Percentiles rank a stretch among this genome's conserved stretches.
Evolutionary conservation across 805 yeast species (phyloP).

Genomic region (Nakazawaea molendinolei): DNA sequence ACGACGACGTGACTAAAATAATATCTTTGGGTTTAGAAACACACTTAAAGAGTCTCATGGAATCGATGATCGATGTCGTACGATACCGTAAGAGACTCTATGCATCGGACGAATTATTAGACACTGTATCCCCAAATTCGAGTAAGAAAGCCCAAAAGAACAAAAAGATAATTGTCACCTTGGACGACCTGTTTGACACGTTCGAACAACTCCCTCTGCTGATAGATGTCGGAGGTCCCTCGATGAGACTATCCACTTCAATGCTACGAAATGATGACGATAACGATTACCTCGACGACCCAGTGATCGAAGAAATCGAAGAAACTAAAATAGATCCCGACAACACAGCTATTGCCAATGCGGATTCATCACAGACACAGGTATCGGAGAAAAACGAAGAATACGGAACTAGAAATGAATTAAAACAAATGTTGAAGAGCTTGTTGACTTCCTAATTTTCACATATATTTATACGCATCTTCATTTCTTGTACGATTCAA

Average conservation of each 20-base stretch:
- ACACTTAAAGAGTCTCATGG: constrained; percentile 69
- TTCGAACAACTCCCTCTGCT: constrained; percentile 59
- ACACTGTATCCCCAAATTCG: constrained; percentile 11
- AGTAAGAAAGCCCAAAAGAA: constrained; percentile 14
- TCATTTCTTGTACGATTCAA: neutral
- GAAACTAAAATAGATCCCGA: no score
- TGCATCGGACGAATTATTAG: constrained; percentile 27
- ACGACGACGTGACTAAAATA: constrained; percentile 71
- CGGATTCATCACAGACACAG: constrained; percentile 3
- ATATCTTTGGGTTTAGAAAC: constrained; percentile 75
- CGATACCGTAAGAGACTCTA: constrained; percentile 49
- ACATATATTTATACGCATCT: neutral
- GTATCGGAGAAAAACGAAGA: constrained; percentile 20
- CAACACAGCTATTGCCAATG: no score
- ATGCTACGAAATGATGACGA: constrained; percentile 52
- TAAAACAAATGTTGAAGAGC: constrained; percentile 67
- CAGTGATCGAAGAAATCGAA: no score
- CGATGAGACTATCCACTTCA: constrained; percentile 39
- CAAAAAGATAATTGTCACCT: constrained; percentile 40
- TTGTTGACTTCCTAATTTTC: constrained; percentile 29
- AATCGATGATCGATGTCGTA: constrained; percentile 66
- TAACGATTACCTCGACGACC: constrained; percentile 14
- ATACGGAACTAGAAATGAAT: constrained; percentile 58
- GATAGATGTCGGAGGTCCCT: constrained; percentile 62
- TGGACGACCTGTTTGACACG: constrained; percentile 64